Percentiles rank a stretch among this genome's conserved stretches.
phyloP scores from a whole-genome alignment of 2,329 filamentous ascomycete genomes.

The Ustilaginoidea virens region DNA sequence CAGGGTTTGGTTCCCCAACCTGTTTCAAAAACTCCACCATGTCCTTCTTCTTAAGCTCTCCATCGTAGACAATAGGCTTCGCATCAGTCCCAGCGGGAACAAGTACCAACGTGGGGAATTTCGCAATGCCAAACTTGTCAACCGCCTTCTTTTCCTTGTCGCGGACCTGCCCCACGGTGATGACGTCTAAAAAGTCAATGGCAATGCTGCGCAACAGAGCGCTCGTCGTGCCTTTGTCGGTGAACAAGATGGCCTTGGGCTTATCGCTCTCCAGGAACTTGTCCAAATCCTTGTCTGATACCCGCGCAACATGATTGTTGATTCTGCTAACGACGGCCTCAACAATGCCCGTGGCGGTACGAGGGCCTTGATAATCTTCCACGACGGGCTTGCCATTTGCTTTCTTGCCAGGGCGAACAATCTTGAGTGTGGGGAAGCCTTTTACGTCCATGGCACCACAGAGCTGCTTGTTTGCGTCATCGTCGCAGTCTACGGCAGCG shows the following conservation, averaged over 20 bases:
- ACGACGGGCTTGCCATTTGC: constrained; percentile 57
- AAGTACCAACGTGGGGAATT: constrained; percentile 69
- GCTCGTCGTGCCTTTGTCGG: constrained; percentile 79
- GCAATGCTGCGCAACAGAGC: constrained; percentile 70
- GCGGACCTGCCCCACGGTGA: constrained; percentile 69
- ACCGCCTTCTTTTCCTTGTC: constrained; percentile 62
- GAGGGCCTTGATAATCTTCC: constrained; percentile 78
- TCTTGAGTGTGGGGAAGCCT: constrained; percentile 93
- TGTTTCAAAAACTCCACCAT: constrained; percentile 75
- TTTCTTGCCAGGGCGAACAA: constrained; percentile 74
- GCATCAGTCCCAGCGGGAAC: constrained; percentile 56
- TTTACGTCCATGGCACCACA: constrained; percentile 77
- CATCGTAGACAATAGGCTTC: constrained; percentile 58
- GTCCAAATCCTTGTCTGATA: constrained; percentile 67
- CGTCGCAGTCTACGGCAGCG: constrained; percentile 88
- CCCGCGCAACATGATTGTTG: constrained; percentile 73
- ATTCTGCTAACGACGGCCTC: constrained; percentile 77
- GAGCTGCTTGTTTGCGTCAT: constrained; percentile 77
- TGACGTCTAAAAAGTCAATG: constrained; percentile 73
- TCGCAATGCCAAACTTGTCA: constrained; percentile 57
- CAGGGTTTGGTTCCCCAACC: constrained; percentile 63
- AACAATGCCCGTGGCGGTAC: constrained; percentile 74
- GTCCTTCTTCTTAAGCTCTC: constrained; percentile 70
- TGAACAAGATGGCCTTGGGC: constrained; percentile 83
- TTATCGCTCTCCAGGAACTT: constrained; percentile 57